Evolutionary conservation across 192 early-diverging fungal genomes (phyloP).

Genomic region (Gigaspora rosea): DNA sequence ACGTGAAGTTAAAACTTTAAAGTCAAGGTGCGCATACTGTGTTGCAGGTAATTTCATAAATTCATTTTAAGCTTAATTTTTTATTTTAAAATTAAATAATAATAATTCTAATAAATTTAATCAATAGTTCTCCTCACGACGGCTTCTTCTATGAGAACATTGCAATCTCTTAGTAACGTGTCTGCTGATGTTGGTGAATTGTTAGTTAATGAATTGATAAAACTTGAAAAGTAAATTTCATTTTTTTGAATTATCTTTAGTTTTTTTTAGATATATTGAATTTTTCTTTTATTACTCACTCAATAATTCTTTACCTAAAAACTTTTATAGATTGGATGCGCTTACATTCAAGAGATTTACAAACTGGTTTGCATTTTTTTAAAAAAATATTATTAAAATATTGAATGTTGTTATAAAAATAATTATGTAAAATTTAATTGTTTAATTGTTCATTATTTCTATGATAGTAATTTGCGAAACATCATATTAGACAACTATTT

Average conservation of each 20-base stretch:
- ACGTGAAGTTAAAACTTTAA: not conserved
- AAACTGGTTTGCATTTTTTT: not conserved
- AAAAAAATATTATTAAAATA: not conserved
- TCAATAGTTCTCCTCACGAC: not conserved
- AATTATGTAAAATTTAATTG: not conserved
- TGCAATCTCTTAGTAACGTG: not conserved
- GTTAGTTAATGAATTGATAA: not conserved
- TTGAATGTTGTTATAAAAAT: not conserved
- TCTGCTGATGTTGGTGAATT: slow-evolving; percentile 1
- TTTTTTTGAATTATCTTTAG: too few species aligned
- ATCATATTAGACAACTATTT: slow-evolving; percentile 12
- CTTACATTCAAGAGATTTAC: not conserved
- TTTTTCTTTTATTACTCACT: too few species aligned
- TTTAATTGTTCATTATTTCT: not conserved
- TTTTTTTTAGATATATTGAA: too few species aligned
- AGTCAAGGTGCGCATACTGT: not conserved
- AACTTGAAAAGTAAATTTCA: not conserved
- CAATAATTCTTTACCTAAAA: too few species aligned
- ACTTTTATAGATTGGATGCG: not conserved
- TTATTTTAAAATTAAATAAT: not conserved
- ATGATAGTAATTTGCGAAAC: slow-evolving; percentile 12
- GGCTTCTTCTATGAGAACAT: not conserved
- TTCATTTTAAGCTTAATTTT: not conserved
- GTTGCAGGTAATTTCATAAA: not conserved
- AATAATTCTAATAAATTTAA: not conserved